Base-by-base conservation (phyloP, 345 rosid genomes). In the Hibiscus mutabilis region DNA sequence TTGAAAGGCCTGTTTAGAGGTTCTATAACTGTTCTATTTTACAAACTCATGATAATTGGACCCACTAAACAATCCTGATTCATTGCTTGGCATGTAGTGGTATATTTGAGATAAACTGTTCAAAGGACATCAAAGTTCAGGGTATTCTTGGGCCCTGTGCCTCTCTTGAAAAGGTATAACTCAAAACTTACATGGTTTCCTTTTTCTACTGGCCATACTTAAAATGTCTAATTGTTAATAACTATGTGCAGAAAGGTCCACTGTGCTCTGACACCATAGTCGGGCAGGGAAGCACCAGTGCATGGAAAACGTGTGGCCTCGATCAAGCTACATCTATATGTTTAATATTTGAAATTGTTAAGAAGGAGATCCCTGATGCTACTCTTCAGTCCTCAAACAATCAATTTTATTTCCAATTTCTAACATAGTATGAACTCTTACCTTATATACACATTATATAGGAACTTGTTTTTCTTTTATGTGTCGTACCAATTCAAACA, bases 261-360 rank as follows among this genome's bases (percentile, higher is more conserved):
- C 70, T 87, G 75, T 86, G 89, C 84, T 91, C 98, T 44, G 97
- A 94, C 66, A 82, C 84, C 46, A 79, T 74, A 24, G 71, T 94
- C 6, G 96, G 96, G 69, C 97, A 91, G 76, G 97, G 97, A 37
- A 82, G 82, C 76, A 94, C 95, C 60, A 90, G 88, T 42, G 98
- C 97, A 10, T 94, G 98, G 98, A 94, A 91, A 87, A 84, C 91
- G 92, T 94, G 97, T 80, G 97, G 97, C 66, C 85, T 94, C 4
- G 96, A 91, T 81, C 85, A 88, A 80, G 84, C 90, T 79, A 91
- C 97, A 69, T 83, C 98, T 40, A 75, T 94, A 72, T 94, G 95
- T 82, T 72, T 91, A 63, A 76, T 94, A 70, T 91, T 94, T 73
- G 98, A 94, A 59, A 75, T 90, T 79, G 82, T 78, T 63, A 91